Conservation (phyloP, 2,329 filamentous ascomycete genomes). For the Colletotrichum sp. region DNA sequence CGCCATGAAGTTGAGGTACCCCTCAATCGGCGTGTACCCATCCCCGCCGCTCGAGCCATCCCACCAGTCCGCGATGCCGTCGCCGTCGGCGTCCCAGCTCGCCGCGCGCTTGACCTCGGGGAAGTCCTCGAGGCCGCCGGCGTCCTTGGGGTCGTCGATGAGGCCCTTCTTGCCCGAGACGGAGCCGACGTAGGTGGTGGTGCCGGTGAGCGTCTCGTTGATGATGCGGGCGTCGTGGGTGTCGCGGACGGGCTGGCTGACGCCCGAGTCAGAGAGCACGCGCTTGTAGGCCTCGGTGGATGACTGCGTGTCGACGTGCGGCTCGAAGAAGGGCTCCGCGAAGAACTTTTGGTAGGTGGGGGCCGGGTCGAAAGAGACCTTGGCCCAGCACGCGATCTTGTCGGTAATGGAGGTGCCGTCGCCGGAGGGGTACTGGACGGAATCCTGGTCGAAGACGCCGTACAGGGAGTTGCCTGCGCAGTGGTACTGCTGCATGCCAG, state of each 20-base stretch:
- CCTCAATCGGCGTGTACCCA: slow-evolving; percentile 35
- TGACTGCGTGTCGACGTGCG: slow-evolving; percentile 31
- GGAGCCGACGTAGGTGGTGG: slow-evolving; percentile 32
- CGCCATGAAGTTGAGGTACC: slow-evolving; percentile 39
- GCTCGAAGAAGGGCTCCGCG: slow-evolving; percentile 31
- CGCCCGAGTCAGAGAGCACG: slow-evolving; percentile 36
- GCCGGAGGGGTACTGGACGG: slow-evolving; percentile 27
- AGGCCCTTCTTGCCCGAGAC: slow-evolving; percentile 32
- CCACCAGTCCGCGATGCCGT: slow-evolving; percentile 40
- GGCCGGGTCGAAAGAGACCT: slow-evolving; percentile 29
- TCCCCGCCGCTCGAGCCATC: slow-evolving; percentile 34
- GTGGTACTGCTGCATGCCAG: slow-evolving; percentile 35
- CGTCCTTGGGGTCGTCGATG: slow-evolving; percentile 36
- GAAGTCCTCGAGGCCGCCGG: slow-evolving; percentile 36
- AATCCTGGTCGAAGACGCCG: slow-evolving; percentile 31
- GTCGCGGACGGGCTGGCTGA: slow-evolving; percentile 32
- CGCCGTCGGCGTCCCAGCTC: slow-evolving; percentile 35
- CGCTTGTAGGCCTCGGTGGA: slow-evolving; percentile 38
- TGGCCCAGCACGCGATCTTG: slow-evolving; percentile 34
- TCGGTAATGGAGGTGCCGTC: slow-evolving; percentile 25
- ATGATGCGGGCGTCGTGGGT: slow-evolving; percentile 37
- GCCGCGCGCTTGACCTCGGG: slow-evolving; percentile 26
- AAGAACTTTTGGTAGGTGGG: slow-evolving; percentile 35
- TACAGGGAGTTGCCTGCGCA: slow-evolving; percentile 37
- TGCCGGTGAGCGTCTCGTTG: slow-evolving; percentile 32